Evolutionary conservation across 495 filamentous ascomycete species (phyloP).

Genomic region (Terfezia claveryi): DNA sequence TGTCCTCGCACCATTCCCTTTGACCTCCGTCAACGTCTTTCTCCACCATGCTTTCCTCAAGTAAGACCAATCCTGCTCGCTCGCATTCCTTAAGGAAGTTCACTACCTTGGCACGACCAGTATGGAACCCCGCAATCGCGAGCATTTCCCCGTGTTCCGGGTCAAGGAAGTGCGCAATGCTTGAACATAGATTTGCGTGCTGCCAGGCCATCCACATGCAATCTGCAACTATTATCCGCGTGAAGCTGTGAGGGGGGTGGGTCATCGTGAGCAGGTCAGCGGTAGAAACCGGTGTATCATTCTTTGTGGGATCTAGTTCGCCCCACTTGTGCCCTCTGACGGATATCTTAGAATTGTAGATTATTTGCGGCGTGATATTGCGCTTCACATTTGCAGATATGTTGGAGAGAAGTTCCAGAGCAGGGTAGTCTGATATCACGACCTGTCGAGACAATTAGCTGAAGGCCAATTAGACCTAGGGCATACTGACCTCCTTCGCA

Average conservation of each 20-base stretch:
- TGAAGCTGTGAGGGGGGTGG: conserved; percentile 23
- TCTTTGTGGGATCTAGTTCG: conserved; percentile 19
- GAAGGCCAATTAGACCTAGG: conserved; percentile 1
- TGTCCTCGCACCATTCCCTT: conserved; percentile 42
- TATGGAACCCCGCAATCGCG: conserved; percentile 65
- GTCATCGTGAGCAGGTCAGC: neutral
- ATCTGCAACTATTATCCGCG: conserved; percentile 56
- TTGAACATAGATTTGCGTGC: conserved; percentile 46
- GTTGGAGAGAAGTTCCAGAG: conserved; percentile 35
- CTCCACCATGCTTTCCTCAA: conserved; percentile 44
- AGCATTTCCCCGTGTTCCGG: conserved; percentile 32
- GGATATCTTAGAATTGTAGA: conserved; percentile 9
- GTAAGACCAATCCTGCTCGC: conserved; percentile 36
- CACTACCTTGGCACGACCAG: conserved; percentile 47
- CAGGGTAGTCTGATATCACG: conserved; percentile 60
- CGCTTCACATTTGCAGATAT: conserved; percentile 37
- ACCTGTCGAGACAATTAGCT: neutral
- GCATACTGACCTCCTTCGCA: conserved; percentile 30
- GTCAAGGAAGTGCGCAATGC: conserved; percentile 51
- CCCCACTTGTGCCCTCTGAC: conserved; percentile 62
- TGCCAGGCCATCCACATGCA: conserved; percentile 70
- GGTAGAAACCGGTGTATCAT: neutral
- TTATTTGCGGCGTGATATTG: conserved; percentile 25
- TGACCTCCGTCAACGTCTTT: conserved; percentile 45
- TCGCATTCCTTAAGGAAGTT: conserved; percentile 46